Evolutionary conservation across 176 grass and related monocot genomes (phyloP), one percentile per base, ranked within the genome.

Genomic region (Dactylis glomerata): DNA sequence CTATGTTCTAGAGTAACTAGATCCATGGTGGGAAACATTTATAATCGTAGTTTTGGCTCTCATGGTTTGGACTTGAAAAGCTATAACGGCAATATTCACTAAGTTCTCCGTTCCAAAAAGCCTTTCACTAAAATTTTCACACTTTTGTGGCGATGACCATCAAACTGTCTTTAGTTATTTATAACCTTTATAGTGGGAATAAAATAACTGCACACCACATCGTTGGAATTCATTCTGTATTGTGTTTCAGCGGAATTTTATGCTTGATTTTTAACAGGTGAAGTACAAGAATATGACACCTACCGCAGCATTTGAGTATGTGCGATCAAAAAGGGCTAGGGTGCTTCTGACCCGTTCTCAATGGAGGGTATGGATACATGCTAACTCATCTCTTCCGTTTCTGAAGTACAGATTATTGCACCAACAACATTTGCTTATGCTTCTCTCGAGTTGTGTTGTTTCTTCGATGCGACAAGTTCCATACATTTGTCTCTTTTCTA

Each of bases 211-310:
- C 36, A 30, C 10, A 28, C n/a, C 9, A 9, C n/a, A n/a, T 77
- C 24, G 38, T 45, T 85, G 50, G 61, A 85, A 85, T 27, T 9
- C 13, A 32, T 67, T 61, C 26, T 12, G 13, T 8, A 30, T 70
- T 68, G 14, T 46, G 3, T 77, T 68, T 73, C 6, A 44, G 8
- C 69, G 17, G 33, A 63, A 44, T 61, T 56, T 8, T 77, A 22
- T 75, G 68, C 8, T 36, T 11, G 11, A 34, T 68, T 89, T 79
- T 71, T 36, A 74, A 40, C 59, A 95, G 95, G 87, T 93, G 40
- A 98, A 95, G 75, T 92, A 92, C 83, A 98, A 95, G 76, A 88
- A 93, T 79, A 98, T 98, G 92, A 90, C 86, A 81, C 91, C 92
- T 77, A 54, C 47, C n/a, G 62, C 83, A 79, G 95, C 95, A 80